These are phyloP conservation scores for Hypoxylon sp. DNA, from an alignment of 2,329 filamentous ascomycete species.

Conservation along the genomic window DNA sequence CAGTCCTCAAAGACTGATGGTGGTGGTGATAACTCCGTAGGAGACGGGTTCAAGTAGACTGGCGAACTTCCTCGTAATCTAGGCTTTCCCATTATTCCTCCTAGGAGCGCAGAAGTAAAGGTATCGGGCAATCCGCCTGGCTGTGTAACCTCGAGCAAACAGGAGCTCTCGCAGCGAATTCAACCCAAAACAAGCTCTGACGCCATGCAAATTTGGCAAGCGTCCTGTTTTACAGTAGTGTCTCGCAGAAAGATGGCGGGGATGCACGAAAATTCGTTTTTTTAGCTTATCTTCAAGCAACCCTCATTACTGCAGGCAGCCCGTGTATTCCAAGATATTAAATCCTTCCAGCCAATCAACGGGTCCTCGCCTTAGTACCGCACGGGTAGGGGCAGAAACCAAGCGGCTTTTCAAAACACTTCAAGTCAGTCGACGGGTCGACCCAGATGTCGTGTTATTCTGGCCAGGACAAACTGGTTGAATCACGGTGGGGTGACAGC, in stretches of 20 bases:
- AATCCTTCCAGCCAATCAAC: conserved; percentile 30
- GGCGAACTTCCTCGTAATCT: conserved; percentile 56
- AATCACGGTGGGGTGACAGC: neutral
- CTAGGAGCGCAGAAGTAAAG: conserved; percentile 21
- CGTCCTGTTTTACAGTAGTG: conserved; percentile 28
- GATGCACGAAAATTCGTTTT: conserved; percentile 22
- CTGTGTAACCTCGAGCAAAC: conserved; percentile 40
- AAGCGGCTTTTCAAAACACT: conserved; percentile 29
- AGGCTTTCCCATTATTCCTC: conserved; percentile 56
- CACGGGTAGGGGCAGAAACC: conserved; percentile 36
- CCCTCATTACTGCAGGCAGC: conserved; percentile 37
- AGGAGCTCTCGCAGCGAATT: conserved; percentile 37
- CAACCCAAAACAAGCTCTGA: conserved; percentile 32
- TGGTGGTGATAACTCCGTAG: conserved; percentile 55
- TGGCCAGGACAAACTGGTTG: conserved; percentile 15
- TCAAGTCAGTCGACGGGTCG: conserved; percentile 16
- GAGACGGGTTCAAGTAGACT: conserved; percentile 53
- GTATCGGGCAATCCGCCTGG: conserved; percentile 37
- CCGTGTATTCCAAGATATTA: conserved; percentile 25
- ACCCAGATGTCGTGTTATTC: conserved; percentile 16
- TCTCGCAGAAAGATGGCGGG: conserved; percentile 28
- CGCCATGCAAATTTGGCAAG: conserved; percentile 36
- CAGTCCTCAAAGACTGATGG: conserved; percentile 57
- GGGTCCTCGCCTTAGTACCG: conserved; percentile 7
- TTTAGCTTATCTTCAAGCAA: conserved; percentile 28